Base-by-base conservation (phyloP, 2,329 filamentous ascomycete species). In the Aureobasidium subglaciale region DNA sequence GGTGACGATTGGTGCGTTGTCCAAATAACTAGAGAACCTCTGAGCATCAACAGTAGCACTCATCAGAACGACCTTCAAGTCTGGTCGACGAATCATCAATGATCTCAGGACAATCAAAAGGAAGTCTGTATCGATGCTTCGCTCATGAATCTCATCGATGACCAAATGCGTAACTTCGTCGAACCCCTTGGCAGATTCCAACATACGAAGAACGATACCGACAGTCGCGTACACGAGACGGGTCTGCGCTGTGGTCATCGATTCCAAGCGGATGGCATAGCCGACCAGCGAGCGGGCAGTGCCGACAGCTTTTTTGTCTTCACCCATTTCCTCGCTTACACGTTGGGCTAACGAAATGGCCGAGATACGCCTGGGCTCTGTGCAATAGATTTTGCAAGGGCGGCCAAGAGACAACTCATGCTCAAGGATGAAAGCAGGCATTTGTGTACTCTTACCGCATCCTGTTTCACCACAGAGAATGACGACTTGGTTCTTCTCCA, bases 381-480 rank as follows among this genome's bases (percentile, higher is more conserved):
- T 96, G 67, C 93, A 96, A 68, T 92, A 97, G 10, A 99, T 85
- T 65, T 95, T 96, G 72, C 91, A 97, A 5, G 83, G 76, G 60
- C 84, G 86, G 4, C 91, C 92, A 59, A 86, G 81, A 3, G 83
- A 81, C 48, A 99, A 79, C 65, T 96, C 86, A 64, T 96, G 83
- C 69, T 99, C 93, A 7, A 99, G 76, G 54, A 99, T 82, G 67
- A 95, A 97, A 0, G 91, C 86, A 5, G 93, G 93, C n/a, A 96
- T 87, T 65, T 99, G 93, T 0, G 93, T 99, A 70, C 90, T 96
- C 75, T 99, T 99, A 61, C 93, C 93, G 68, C 87, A 96, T 62
- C 93, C 93, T 2, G 93, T 99, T 72, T 99, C 93, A 67, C 93
- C 93, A 67, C 92, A 97, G 27, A 99, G 82, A 58, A 99, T 96